phyloP scores from a whole-genome alignment of 169 alveolate genomes.

The Plasmodium falciparum region DNA sequence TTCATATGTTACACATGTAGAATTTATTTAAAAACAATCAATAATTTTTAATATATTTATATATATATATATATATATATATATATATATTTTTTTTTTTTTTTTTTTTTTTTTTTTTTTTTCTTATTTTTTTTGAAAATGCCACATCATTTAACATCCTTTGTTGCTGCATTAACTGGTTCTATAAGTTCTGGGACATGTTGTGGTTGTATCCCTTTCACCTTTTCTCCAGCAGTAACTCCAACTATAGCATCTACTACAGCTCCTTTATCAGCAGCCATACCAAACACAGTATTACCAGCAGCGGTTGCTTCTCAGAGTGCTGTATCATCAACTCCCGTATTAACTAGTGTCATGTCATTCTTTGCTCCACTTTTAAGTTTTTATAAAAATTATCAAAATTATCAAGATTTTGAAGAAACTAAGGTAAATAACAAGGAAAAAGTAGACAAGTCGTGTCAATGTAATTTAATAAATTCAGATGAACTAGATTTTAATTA shows the following conservation, averaged over 20 bases:
- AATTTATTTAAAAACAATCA: neutral
- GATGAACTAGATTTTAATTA: slow-evolving; percentile 19
- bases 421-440: slow-evolving; percentile 3
- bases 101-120: slow-evolving; percentile 4
- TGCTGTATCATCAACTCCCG: slow-evolving; percentile 71
- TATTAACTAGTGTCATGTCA: slow-evolving; percentile 51
- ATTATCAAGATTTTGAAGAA: slow-evolving; percentile 27
- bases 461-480: slow-evolving; percentile 39
- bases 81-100: slow-evolving; percentile 15
- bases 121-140: slow-evolving; percentile 6
- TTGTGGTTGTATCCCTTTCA: slow-evolving; percentile 74
- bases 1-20: too few relatives aligned
- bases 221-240: slow-evolving; percentile 53
- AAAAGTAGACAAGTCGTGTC: slow-evolving; percentile 46
- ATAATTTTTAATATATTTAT: neutral
- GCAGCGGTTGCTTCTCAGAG: slow-evolving; percentile 73
- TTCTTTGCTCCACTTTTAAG: slow-evolving; percentile 62
- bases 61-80: slow-evolving; percentile 24
- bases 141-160: slow-evolving; percentile 76
- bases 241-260: slow-evolving; percentile 70
- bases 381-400: slow-evolving; percentile 34
- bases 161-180: slow-evolving; percentile 72
- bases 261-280: slow-evolving; percentile 67
- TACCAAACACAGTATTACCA: slow-evolving; percentile 65
- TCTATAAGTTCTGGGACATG: slow-evolving; percentile 75